phyloP scores from a whole-genome alignment of 306 rosid genomes.

The Lathyrus oleraceus region DNA sequence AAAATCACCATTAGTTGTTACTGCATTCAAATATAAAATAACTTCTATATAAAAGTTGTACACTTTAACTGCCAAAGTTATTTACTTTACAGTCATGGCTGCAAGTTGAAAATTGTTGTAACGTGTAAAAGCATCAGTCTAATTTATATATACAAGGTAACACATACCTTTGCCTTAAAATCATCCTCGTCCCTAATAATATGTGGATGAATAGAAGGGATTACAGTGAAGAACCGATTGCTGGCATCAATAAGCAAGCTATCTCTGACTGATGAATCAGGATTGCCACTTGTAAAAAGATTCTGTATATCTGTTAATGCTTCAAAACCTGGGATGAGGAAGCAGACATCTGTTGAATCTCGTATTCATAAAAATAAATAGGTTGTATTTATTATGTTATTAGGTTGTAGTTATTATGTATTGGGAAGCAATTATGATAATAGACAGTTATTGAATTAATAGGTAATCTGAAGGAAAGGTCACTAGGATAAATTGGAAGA shows the following conservation, averaged over 20 bases:
- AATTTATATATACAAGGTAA: slow-evolving; percentile 12
- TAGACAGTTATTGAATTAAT: too few relatives aligned
- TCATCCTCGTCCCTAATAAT: slow-evolving; percentile 83
- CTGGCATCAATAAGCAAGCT: slow-evolving; percentile 95
- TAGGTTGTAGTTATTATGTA: not conserved
- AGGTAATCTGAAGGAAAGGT: too few relatives aligned
- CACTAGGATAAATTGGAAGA: too few relatives aligned
- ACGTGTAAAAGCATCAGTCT: slow-evolving; percentile 24
- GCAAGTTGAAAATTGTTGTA: slow-evolving; percentile 13
- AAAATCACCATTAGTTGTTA: slow-evolving; percentile 1
- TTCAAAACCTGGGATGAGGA: slow-evolving; percentile 75
- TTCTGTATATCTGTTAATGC: slow-evolving; percentile 93
- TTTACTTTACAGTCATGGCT: not conserved
- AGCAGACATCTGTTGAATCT: slow-evolving; percentile 1
- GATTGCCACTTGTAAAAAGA: slow-evolving; percentile 49
- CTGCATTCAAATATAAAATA: slow-evolving; percentile 6
- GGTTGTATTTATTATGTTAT: not conserved
- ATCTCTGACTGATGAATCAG: slow-evolving; percentile 61
- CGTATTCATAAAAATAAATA: too few relatives aligned
- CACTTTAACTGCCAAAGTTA: slow-evolving; percentile 3
- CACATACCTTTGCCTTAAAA: slow-evolving; percentile 78
- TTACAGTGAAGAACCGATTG: slow-evolving; percentile 92
- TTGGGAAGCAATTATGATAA: too few relatives aligned
- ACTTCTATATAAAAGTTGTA: slow-evolving; percentile 1
- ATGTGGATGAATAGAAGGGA: slow-evolving; percentile 93